Percentiles rank a stretch among this genome's conserved stretches.
Conservation (phyloP, 495 filamentous ascomycete species). For the Aspergillus saccharolyticus region DNA sequence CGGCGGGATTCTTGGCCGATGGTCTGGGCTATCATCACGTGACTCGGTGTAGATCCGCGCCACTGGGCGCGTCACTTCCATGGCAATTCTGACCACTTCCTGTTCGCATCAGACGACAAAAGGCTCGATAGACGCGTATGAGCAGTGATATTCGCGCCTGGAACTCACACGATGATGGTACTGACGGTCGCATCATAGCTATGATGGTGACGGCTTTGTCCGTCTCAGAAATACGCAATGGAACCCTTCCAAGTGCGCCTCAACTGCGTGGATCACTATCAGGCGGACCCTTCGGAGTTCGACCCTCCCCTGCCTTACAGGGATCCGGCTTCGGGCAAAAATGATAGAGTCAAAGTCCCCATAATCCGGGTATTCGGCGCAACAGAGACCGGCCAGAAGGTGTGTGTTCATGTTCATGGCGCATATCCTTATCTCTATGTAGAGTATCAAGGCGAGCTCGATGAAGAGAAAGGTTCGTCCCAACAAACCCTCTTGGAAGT, state of each 20-base stretch:
- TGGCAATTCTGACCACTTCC: constrained; percentile 3
- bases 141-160: background rate
- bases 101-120: background rate
- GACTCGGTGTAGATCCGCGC: constrained; percentile 30
- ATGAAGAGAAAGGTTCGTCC: constrained; percentile 57
- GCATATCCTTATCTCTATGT: constrained; percentile 93
- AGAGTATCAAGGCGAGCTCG: constrained; percentile 71
- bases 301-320: constrained; percentile 69
- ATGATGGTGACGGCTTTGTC: constrained; percentile 28
- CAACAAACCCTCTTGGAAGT: too few relatives aligned
- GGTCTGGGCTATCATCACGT: constrained; percentile 22
- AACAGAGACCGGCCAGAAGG: constrained; percentile 91
- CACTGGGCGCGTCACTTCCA: constrained; percentile 15
- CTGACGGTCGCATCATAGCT: constrained; percentile 9
- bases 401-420: constrained; percentile 95
- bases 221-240: constrained; percentile 35
- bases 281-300: constrained; percentile 67
- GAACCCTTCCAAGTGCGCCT: constrained; percentile 79
- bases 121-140: background rate
- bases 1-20: constrained; percentile 5
- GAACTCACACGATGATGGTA: constrained; percentile 10
- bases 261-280: constrained; percentile 94
- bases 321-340: constrained; percentile 44
- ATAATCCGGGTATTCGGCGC: constrained; percentile 89
- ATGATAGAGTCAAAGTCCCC: constrained; percentile 66